Conservation (phyloP, 352 stramenopile species). For the Phytophthora syringae region DNA sequence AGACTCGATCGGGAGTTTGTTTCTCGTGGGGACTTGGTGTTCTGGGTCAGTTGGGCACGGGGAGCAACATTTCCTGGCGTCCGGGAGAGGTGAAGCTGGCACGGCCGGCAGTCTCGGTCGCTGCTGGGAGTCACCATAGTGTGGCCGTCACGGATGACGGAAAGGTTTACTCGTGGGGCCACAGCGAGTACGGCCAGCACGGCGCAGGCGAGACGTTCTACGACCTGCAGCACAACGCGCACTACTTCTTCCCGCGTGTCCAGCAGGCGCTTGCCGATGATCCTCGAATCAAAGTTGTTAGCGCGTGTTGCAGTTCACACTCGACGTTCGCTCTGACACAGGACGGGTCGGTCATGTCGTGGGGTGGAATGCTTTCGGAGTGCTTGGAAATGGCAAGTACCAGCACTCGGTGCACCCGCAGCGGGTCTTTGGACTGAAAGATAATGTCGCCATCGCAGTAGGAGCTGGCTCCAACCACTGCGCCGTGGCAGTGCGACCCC, state of each 20-base stretch:
- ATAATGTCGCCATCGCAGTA: slow-evolving; percentile 59
- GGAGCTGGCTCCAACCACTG: slow-evolving; percentile 77
- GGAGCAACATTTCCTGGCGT: slow-evolving; percentile 69
- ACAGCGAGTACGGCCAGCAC: slow-evolving; percentile 87
- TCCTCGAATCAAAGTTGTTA: slow-evolving; percentile 30
- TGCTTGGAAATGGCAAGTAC: slow-evolving; percentile 80
- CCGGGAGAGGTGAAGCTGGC: slow-evolving; percentile 61
- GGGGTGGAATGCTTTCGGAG: slow-evolving; percentile 88
- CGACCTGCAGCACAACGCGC: slow-evolving; percentile 74
- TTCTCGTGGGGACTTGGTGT: slow-evolving; percentile 85
- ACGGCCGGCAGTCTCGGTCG: slow-evolving; percentile 61
- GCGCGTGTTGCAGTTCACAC: slow-evolving; percentile 71
- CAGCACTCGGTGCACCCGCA: slow-evolving; percentile 77
- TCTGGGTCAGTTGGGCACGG: slow-evolving; percentile 71
- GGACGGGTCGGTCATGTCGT: slow-evolving; percentile 78
- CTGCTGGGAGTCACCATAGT: slow-evolving; percentile 79
- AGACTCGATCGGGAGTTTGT: slow-evolving; percentile 48
- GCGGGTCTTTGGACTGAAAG: slow-evolving; percentile 60
- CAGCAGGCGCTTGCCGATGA: slow-evolving; percentile 61
- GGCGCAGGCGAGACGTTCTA: slow-evolving; percentile 66
- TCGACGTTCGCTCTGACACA: slow-evolving; percentile 70
- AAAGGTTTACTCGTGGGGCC: slow-evolving; percentile 78
- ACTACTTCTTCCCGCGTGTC: slow-evolving; percentile 76
- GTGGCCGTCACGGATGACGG: slow-evolving; percentile 64
- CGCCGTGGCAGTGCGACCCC: slow-evolving; percentile 57